Conservation (phyloP, 108 stramenopile genomes). For the Discostella pseudostelligera region DNA sequence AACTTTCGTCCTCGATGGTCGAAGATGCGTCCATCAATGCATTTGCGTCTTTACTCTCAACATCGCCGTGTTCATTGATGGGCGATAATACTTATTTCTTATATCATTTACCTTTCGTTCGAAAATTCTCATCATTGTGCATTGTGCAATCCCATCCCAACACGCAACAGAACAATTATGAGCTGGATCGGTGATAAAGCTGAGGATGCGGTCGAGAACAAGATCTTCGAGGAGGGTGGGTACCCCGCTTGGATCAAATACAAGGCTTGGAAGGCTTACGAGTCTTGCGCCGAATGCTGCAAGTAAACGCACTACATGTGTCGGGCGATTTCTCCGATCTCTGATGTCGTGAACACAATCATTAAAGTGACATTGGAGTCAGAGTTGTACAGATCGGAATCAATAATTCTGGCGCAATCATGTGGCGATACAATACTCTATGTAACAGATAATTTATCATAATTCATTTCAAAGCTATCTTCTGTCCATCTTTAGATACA, state of each 20-base stretch:
- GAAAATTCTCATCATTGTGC: neutral
- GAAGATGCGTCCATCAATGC: no score
- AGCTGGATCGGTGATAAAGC: constrained; percentile 27
- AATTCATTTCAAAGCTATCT: no score
- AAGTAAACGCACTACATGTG: neutral
- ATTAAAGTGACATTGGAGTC: neutral
- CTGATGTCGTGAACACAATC: neutral
- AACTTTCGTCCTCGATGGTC: no score
- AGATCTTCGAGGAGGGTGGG: constrained; percentile 26
- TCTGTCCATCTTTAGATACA: no score
- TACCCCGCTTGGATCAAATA: constrained; percentile 27
- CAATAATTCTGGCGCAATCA: neutral
- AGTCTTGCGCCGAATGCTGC: constrained; percentile 4
- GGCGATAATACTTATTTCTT: neutral
- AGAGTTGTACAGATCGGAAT: neutral
- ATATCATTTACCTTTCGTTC: neutral
- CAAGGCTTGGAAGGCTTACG: constrained; percentile 17
- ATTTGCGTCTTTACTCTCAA: no score
- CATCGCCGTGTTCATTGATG: no score
- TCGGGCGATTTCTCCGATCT: neutral
- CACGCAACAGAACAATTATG: constrained; percentile 10
- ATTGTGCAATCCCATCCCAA: neutral
- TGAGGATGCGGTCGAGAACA: constrained; percentile 24
- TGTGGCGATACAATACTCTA: neutral
- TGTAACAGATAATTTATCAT: neutral